Evolutionary conservation across 208 protist genomes (phyloP).

Genomic region (Hexamita inflata): DNA sequence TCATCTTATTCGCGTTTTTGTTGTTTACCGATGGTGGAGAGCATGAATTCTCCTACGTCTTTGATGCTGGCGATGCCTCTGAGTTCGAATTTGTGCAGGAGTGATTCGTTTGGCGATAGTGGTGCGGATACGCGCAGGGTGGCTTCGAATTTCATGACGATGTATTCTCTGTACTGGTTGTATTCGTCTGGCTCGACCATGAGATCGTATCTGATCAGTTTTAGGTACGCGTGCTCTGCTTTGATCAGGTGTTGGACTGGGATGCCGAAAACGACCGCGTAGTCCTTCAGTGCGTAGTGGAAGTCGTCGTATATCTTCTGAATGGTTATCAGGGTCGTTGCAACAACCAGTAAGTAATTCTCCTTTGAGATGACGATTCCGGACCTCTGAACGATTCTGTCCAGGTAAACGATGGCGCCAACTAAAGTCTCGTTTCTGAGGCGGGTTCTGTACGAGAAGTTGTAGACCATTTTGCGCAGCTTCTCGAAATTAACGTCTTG

Average conservation of each 20-base stretch:
- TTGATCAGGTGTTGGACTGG: not conserved
- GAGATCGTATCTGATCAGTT: conserved; percentile 23
- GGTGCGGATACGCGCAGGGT: too few relatives aligned
- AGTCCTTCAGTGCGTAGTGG: conserved; percentile 25
- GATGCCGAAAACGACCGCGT: conserved; percentile 1
- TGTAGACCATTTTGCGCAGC: conserved; percentile 16
- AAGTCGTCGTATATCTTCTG: conserved; percentile 27
- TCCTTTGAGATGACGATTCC: not conserved
- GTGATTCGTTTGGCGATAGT: too few relatives aligned
- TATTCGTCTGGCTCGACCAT: not conserved
- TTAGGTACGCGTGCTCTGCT: conserved; percentile 19
- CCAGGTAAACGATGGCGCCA: conserved; percentile 20
- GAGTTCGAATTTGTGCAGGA: too few relatives aligned
- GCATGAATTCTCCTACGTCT: too few relatives aligned
- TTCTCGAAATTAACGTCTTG: not conserved
- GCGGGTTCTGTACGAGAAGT: conserved; percentile 20
- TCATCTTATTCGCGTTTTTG: too few relatives aligned
- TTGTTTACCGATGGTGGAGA: too few relatives aligned
- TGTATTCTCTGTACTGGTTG: conserved; percentile 17
- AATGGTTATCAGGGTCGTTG: not conserved
- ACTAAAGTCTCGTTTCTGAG: conserved; percentile 19
- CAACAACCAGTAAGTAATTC: not conserved
- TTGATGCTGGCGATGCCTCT: too few relatives aligned
- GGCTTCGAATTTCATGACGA: conserved; percentile 3
- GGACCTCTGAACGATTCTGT: conserved; percentile 4